Base-by-base conservation (phyloP, 2,329 filamentous ascomycete species). In the Septoria linicola region DNA sequence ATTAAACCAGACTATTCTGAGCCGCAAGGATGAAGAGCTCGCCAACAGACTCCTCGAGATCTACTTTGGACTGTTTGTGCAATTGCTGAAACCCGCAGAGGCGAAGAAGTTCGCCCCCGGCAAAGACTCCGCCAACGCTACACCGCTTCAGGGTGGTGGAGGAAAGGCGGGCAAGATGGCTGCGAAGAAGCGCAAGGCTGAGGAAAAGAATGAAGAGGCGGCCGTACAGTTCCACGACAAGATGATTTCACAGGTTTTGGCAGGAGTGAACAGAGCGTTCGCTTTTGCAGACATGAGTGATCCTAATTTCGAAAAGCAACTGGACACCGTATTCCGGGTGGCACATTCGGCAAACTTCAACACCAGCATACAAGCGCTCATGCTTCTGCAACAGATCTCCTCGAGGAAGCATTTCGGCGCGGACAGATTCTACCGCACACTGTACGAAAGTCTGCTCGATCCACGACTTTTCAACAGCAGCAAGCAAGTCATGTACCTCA, bases 331-430 rank as follows among this genome's bases (percentile, higher is more conserved):
- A 20, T 99, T 96, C 79, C 85, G 84, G 63, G 93, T 99, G 64
- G 95, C 93, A 0, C 93, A 99, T 72, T 97, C 92, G 1, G 89
- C 92, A 50, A 99, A 99, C 71, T 97, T 99, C 80, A 99, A 97
- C 73, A 99, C 93, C 1, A 93, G 90, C 67, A 89, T 99, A 31
- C 93, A 99, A 71, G 92, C 93, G 27, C 80, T 99, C 59, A 87
- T 96, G 73, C 77, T 99, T 41, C 95, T 99, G 59, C 93, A 97
- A 68, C 93, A 97, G 69, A 80, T 99, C 21, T 88, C 90, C 0
- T 78, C 84, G 1, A 82, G 85, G 2, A 89, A 93, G 67, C 86
- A 91, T 63, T 78, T 92, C 47, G 85, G 87, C 3, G 85, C 86
- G 10, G 93, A 99, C 65, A 82, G 93, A 54, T 99, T 96, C 74